Base-by-base conservation (phyloP, 257 asterid genomes). In the Orobanche coerulescens region DNA sequence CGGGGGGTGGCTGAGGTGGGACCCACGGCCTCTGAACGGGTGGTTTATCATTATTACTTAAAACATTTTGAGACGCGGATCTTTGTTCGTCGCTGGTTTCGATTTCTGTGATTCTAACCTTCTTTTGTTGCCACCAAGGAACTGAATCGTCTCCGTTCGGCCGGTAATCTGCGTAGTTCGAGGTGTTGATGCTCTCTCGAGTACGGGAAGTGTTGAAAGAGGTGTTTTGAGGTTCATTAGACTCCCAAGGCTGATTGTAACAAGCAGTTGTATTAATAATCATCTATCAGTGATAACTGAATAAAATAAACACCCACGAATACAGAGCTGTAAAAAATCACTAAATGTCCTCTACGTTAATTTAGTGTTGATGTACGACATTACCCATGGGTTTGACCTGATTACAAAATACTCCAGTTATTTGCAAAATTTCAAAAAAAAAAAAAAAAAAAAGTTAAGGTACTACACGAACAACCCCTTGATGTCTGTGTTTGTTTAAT, bases 1-100 rank as follows among this genome's bases (percentile, higher is more conserved):
- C 95, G 1, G 95, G 95, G 11, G 97, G 99, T 14, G 97, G 95
- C 76, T 77, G 96, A 51, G 99, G 97, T 18, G 99, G 99, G 5
- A 83, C 88, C 99, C 99, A 93, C 39, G 94, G 77, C 61, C 87
- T 75, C 68, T 75, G 93, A 50, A 63, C 67, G 7, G 85, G 89
- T 9, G 71, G 75, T 39, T 82, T 83, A 12, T 56, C 73, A 8
- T 82, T 83, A 12, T 56, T 75, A 8, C 50, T 26, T 26, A 60
- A 6, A n/a, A 66, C 36, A 62, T 55, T 71, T 19, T 73, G 61
- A 53, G 84, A 60, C 13, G 71, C 85, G 2, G 60, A 70, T 64
- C 53, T 75, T 55, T 73, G 76, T 39, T 78, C 87, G 30, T 75
- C 82, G 13, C 62, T 78, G 3, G 68, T 19, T 76, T 82, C 94